phyloP scores from a whole-genome alignment of 2,329 filamentous ascomycete species.

The Aspergillus flavus region DNA sequence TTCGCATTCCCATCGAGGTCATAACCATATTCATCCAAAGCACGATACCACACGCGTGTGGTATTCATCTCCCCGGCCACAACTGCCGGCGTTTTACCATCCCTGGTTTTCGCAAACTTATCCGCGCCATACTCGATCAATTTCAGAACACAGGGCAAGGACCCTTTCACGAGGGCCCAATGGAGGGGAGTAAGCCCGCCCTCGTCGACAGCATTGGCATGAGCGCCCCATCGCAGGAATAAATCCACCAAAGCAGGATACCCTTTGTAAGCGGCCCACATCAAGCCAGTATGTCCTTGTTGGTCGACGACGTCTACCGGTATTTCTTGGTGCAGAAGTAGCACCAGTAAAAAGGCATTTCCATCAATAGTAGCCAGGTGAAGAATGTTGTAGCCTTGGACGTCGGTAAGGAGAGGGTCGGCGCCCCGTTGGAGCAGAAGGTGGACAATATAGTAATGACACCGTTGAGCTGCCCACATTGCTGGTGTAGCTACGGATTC shows the following conservation, averaged over 20 bases:
- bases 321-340: conserved; percentile 93
- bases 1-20: conserved; percentile 74
- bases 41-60: conserved; percentile 75
- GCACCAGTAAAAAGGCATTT: conserved; percentile 84
- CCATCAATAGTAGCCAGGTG: conserved; percentile 97
- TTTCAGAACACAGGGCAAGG: conserved; percentile 85
- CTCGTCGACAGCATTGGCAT: conserved; percentile 86
- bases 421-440: conserved; percentile 88
- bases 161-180: conserved; percentile 95
- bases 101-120: conserved; percentile 83
- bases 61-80: conserved; percentile 93
- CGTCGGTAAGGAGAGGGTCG: conserved; percentile 87
- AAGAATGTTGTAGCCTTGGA: conserved; percentile 96
- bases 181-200: conserved; percentile 93
- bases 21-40: conserved; percentile 82
- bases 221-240: conserved; percentile 91
- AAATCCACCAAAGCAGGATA: conserved; percentile 90
- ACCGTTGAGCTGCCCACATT: conserved; percentile 95
- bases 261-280: conserved; percentile 99
- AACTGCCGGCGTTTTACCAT: conserved; percentile 84
- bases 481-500: conserved; percentile 92
- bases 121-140: conserved; percentile 94
- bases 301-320: conserved; percentile 88
- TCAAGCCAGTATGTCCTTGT: conserved; percentile 89
- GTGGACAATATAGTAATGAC: conserved; percentile 95